Percentiles rank a stretch among this genome's conserved stretches.
phyloP scores from a whole-genome alignment of 345 rosid species.

The Citrus hindsii region DNA sequence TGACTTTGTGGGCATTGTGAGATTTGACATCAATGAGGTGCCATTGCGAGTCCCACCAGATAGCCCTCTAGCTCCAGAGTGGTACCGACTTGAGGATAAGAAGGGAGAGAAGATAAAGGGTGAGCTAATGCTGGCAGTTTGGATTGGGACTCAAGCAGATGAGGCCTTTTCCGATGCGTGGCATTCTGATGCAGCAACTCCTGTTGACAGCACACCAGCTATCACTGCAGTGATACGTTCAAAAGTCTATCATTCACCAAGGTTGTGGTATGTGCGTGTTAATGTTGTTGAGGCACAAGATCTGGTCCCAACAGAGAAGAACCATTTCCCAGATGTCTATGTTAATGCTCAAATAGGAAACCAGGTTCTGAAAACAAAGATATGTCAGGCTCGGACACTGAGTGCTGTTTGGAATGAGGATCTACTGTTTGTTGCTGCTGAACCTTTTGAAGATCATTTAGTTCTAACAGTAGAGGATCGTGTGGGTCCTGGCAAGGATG shows the following conservation, averaged over 20 bases:
- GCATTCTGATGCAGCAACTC: constrained; percentile 95
- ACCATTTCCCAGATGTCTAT: constrained; percentile 81
- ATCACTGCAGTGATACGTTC: constrained; percentile 63
- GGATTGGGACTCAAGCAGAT: constrained; percentile 99
- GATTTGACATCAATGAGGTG: constrained; percentile 81
- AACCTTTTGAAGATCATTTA: constrained; percentile 88
- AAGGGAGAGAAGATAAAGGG: constrained; percentile 82
- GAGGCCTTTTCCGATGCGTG: constrained; percentile 98
- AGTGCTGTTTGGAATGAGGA: constrained; percentile 97
- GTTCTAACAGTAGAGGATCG: constrained; percentile 80
- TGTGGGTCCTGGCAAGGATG: constrained; percentile 82
- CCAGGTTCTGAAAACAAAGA: constrained; percentile 74
- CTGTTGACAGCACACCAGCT: constrained; percentile 60
- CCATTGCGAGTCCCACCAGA: constrained; percentile 97
- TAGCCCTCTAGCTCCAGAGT: constrained; percentile 95
- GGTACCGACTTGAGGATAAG: constrained; percentile 90
- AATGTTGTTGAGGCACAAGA: constrained; percentile 94
- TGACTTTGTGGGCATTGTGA: constrained; percentile 76
- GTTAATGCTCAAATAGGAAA: constrained; percentile 76
- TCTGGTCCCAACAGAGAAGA: constrained; percentile 65
- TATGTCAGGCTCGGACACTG: constrained; percentile 67
- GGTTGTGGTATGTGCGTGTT: constrained; percentile 90
- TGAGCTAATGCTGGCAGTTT: constrained; percentile 93
- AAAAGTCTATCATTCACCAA: constrained; percentile 92
- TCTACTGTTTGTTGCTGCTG: constrained; percentile 85